Percentiles rank a stretch among this genome's conserved stretches.
Evolutionary conservation across 495 filamentous ascomycete species (phyloP).

Genomic region (Penicillium lividum): DNA sequence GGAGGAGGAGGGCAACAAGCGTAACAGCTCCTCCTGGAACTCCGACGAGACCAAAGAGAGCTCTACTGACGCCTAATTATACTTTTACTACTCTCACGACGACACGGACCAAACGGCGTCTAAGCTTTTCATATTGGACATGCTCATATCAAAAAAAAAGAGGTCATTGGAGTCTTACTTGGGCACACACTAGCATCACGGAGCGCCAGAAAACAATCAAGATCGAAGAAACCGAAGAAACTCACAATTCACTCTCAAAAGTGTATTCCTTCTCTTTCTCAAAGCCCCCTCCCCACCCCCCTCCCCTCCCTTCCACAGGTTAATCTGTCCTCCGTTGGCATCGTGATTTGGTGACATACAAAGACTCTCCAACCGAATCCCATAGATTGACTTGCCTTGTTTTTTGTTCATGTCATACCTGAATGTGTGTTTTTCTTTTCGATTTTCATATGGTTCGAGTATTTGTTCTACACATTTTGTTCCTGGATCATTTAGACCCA

Average conservation of each 20-base stretch:
- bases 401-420: not conserved
- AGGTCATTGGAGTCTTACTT: conserved; percentile 25
- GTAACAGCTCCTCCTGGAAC: conserved; percentile 39
- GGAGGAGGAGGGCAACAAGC: conserved; percentile 60
- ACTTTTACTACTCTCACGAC: conserved; percentile 22
- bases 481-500: conserved; percentile 23
- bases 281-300: not conserved
- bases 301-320: too few species aligned
- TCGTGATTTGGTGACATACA: conserved; percentile 2
- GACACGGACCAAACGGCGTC: conserved; percentile 20
- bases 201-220: conserved; percentile 16
- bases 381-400: conserved; percentile 21
- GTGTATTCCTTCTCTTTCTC: not conserved
- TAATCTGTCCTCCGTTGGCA: not conserved
- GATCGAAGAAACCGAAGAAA: conserved; percentile 7
- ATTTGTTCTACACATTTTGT: conserved; percentile 2
- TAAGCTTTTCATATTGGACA: conserved; percentile 10
- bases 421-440: conserved; percentile 2
- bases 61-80: conserved; percentile 22
- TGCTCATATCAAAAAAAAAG: conserved; percentile 30
- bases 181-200: conserved; percentile 25
- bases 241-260: not conserved
- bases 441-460: conserved; percentile 1
- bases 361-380: conserved; percentile 11
- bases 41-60: conserved; percentile 28